Percentiles rank a stretch among this genome's conserved stretches.
phyloP scores from a whole-genome alignment of 208 protist genomes.

The Leishmania major region DNA sequence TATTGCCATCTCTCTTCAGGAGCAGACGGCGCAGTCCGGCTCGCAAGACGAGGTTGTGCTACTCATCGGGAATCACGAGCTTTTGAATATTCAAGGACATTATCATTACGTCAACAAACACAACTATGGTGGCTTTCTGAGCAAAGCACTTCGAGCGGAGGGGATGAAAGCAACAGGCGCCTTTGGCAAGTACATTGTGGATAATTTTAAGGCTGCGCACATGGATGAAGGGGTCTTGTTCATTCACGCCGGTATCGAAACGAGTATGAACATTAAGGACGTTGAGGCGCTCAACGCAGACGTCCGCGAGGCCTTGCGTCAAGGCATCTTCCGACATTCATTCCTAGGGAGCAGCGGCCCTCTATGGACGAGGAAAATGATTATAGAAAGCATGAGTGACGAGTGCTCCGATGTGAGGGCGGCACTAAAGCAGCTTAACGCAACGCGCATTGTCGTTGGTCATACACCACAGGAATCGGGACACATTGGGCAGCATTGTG shows the following conservation, averaged over 20 bases:
- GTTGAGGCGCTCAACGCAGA: conserved; percentile 48
- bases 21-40: conserved; percentile 24
- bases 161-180: conserved; percentile 47
- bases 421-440: conserved; percentile 39
- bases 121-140: conserved; percentile 60
- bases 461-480: conserved; percentile 70
- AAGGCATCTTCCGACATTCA: conserved; percentile 32
- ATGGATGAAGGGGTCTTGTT: conserved; percentile 59
- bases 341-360: conserved; percentile 58
- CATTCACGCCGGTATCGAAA: conserved; percentile 70
- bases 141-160: conserved; percentile 37
- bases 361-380: conserved; percentile 77
- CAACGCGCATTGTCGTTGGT: conserved; percentile 68
- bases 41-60: conserved; percentile 60
- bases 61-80: conserved; percentile 88
- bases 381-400: conserved; percentile 52
- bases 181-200: conserved; percentile 67
- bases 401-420: conserved; percentile 47
- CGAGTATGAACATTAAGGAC: conserved; percentile 28
- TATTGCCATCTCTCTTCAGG: conserved; percentile 57
- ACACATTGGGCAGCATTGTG: conserved; percentile 62
- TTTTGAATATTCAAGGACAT: conserved; percentile 78
- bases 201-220: conserved; percentile 61
- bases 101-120: conserved; percentile 71
- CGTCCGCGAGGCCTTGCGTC: conserved; percentile 38